Evolutionary conservation across 2,329 filamentous ascomycete species (phyloP), one percentile per base, ranked within the genome.

Genomic region (Talaromyces amestolkiae): DNA sequence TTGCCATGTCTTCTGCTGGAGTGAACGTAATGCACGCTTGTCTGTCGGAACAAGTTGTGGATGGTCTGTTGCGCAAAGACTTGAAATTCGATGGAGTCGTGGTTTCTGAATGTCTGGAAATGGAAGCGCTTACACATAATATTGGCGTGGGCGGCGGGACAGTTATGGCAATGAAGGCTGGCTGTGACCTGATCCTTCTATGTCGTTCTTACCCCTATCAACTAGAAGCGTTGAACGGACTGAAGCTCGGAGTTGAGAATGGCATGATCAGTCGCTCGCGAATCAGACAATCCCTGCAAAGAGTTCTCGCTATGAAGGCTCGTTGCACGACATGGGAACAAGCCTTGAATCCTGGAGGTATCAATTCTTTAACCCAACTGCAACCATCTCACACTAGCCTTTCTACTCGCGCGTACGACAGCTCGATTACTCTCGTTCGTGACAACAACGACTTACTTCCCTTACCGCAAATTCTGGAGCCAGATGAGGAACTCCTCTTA

Each of bases 11-110:
- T 6, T 97, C 94, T 64, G 88, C 91, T 43, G 93, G 92, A 19
- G 90, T 97, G 83, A 96, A 96, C 72, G 92, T 96, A 58, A 96
- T 96, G 85, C 94, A 98, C 76, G 94, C 94, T 35, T 98, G 92
- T 75, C 82, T 98, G 2, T 96, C 92, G 0, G 91, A 97, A 70
- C 92, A 97, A 76, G 92, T 98, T 1, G 93, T 98, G 3, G 91
- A 97, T 73, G 92, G 95, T 66, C 80, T 97, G 24, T 82, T 98
- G 3, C 87, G 94, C n/a, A 90, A 90, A 66, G 93, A 97, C 69
- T 85, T 98, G 27, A 90, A 91, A 2, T 98, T 98, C 72, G 87
- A 92, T 59, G 94, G 94, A 1, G 93, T 98, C 2, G 93, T 95
- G 27, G 92, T 98, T 59, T 97, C 93, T 0, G 94, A 98, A 74